phyloP scores from a whole-genome alignment of 352 stramenopile genomes.

The Albugo candida region DNA sequence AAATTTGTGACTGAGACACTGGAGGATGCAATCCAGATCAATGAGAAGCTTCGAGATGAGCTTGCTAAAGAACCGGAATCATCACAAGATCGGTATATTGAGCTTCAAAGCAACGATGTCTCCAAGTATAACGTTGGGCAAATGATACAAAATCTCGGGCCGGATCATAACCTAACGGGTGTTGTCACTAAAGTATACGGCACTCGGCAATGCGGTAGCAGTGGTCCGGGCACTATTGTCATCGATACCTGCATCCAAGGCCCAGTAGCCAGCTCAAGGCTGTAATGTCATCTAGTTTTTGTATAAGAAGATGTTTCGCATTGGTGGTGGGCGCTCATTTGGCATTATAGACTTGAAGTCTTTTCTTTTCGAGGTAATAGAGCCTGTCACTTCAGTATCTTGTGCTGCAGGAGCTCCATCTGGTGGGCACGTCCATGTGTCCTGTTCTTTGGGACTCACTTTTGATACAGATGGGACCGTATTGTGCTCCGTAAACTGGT shows the following conservation, averaged over 20 bases:
- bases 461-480: too few relatives aligned
- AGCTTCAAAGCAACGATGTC: constrained; percentile 59
- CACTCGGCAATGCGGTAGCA: constrained; percentile 40
- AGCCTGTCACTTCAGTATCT: not conserved
- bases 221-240: constrained; percentile 42
- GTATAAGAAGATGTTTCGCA: constrained; percentile 19
- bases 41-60: constrained; percentile 30
- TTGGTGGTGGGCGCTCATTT: constrained; percentile 3
- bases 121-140: constrained; percentile 54
- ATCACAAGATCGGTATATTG: constrained; percentile 31
- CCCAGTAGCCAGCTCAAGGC: not conserved
- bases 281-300: constrained; percentile 9
- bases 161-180: constrained; percentile 29
- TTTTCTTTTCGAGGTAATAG: not conserved
- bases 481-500: not conserved
- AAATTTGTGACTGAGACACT: constrained; percentile 61
- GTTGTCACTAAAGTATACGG: constrained; percentile 54
- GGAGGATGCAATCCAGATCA: constrained; percentile 30
- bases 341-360: not conserved
- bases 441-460: too few relatives aligned
- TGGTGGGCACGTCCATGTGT: too few relatives aligned
- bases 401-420: not conserved
- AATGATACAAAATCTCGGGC: constrained; percentile 22
- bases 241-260: constrained; percentile 22
- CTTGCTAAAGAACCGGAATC: not conserved